A percentile compares a stretch with the other conserved stretches of the same genome.
These are phyloP conservation scores for Candida fluviatilis DNA, from an alignment of 805 yeast genomes.

Conservation along the genomic window DNA sequence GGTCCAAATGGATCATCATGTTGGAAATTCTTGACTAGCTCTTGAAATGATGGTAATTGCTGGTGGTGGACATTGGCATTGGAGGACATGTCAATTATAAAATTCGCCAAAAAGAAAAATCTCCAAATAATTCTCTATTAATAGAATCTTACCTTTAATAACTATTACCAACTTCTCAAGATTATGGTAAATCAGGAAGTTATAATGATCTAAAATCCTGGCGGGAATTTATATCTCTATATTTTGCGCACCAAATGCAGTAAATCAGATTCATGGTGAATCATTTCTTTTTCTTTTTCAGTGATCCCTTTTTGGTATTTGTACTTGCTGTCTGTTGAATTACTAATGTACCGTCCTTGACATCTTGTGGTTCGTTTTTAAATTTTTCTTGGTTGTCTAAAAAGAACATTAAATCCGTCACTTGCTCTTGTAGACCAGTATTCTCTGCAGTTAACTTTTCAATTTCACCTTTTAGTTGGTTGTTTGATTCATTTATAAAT, in stretches of 20 bases:
- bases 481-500: constrained; percentile 21
- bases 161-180: too few species aligned
- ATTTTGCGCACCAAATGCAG: not conserved
- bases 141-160: not conserved
- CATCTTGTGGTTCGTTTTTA: constrained; percentile 66
- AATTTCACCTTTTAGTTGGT: constrained; percentile 20
- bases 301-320: constrained; percentile 10
- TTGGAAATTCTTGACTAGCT: not conserved
- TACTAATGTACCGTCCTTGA: constrained; percentile 64
- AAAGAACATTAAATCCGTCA: constrained; percentile 75
- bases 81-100: not conserved
- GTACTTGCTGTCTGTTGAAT: constrained; percentile 27
- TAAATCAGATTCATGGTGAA: not conserved
- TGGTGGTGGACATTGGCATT: not conserved
- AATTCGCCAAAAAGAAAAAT: too few species aligned
- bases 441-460: constrained; percentile 34
- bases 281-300: constrained; percentile 16
- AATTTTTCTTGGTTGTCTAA: constrained; percentile 71
- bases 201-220: too few species aligned
- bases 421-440: constrained; percentile 55
- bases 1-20: too few species aligned
- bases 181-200: too few species aligned
- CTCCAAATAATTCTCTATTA: too few species aligned
- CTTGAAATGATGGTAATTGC: constrained; percentile 4
- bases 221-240: too few species aligned